A percentile compares a stretch with the other conserved stretches of the same genome.
Evolutionary conservation across 2,329 filamentous ascomycete species (phyloP).

Genomic region (Sporothrix euskadiensis): DNA sequence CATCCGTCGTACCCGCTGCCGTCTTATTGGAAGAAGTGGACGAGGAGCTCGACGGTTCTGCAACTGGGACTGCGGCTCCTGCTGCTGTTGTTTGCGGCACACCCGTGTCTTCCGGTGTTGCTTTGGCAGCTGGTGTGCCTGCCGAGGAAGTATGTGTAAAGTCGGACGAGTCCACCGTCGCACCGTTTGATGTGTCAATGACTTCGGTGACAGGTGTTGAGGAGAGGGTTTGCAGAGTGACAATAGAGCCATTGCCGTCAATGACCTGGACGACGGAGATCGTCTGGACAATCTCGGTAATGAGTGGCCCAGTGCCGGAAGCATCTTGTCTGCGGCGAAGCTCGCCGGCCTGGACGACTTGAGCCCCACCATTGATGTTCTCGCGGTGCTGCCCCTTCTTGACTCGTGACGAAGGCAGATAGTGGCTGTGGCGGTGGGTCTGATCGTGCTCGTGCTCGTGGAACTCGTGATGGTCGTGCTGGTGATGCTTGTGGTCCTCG

Average conservation of each 20-base stretch:
- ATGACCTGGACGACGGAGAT: slow-evolving; percentile 57
- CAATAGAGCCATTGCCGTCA: slow-evolving; percentile 49
- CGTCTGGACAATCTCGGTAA: slow-evolving; percentile 55
- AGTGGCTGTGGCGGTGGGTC: slow-evolving; percentile 33
- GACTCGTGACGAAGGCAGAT: slow-evolving; percentile 35
- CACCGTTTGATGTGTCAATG: background rate
- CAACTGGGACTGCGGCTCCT: background rate
- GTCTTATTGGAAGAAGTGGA: background rate
- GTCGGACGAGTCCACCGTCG: slow-evolving; percentile 17
- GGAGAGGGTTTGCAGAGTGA: slow-evolving; percentile 48
- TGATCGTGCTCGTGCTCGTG: slow-evolving; percentile 20
- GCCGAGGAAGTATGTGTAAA: background rate
- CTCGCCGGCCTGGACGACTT: slow-evolving; percentile 25
- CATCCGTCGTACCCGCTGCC: background rate
- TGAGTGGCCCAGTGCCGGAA: slow-evolving; percentile 37
- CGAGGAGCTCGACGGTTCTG: background rate
- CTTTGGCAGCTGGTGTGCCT: slow-evolving; percentile 10
- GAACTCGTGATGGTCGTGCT: slow-evolving; percentile 34
- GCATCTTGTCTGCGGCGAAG: slow-evolving; percentile 36
- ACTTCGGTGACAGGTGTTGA: slow-evolving; percentile 42
- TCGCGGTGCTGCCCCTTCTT: background rate
- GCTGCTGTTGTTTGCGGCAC: background rate
- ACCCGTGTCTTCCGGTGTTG: background rate
- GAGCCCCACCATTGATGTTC: background rate
- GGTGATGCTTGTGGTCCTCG: slow-evolving; percentile 40